A percentile compares a stretch with the other conserved stretches of the same genome.
phyloP scores from a whole-genome alignment of 2,329 filamentous ascomycete species.

The Verticillium klebahnii region DNA sequence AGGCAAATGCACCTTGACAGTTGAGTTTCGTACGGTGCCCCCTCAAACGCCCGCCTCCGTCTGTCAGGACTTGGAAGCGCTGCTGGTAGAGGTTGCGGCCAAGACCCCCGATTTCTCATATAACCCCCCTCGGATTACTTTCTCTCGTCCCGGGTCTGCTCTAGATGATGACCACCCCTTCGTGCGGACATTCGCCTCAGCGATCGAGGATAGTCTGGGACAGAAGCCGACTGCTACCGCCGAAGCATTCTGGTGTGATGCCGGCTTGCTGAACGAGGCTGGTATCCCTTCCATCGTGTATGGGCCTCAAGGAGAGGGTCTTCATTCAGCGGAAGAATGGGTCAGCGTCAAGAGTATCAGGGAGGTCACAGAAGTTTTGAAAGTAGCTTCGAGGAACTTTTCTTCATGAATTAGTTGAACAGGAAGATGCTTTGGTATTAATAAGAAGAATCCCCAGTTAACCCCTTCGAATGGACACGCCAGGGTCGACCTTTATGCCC shows the following conservation, averaged over 20 bases:
- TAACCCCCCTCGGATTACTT: constrained; percentile 29
- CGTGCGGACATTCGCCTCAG: constrained; percentile 21
- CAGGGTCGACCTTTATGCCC: too few species aligned
- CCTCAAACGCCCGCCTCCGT: constrained; percentile 34
- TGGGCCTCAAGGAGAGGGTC: constrained; percentile 41
- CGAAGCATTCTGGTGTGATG: constrained; percentile 43
- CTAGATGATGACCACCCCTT: constrained; percentile 36
- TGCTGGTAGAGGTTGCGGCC: constrained; percentile 27
- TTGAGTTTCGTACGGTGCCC: constrained; percentile 45
- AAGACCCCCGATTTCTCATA: constrained; percentile 33
- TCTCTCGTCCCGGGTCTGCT: constrained; percentile 37
- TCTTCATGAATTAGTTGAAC: too few species aligned
- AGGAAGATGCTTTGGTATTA: too few species aligned
- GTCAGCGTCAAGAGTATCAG: constrained; percentile 37
- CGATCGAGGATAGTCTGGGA: not conserved
- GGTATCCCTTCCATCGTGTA: constrained; percentile 43
- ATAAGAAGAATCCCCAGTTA: too few species aligned
- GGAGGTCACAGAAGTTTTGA: constrained; percentile 18
- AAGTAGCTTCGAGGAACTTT: too few species aligned
- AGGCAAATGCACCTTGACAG: constrained; percentile 37
- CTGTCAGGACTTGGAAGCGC: constrained; percentile 26
- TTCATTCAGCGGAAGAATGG: constrained; percentile 47
- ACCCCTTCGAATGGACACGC: too few species aligned
- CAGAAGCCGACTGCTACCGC: constrained; percentile 20
- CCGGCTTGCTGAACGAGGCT: constrained; percentile 37